Conservation (phyloP, 345 rosid genomes). For the Turritis glabra region DNA sequence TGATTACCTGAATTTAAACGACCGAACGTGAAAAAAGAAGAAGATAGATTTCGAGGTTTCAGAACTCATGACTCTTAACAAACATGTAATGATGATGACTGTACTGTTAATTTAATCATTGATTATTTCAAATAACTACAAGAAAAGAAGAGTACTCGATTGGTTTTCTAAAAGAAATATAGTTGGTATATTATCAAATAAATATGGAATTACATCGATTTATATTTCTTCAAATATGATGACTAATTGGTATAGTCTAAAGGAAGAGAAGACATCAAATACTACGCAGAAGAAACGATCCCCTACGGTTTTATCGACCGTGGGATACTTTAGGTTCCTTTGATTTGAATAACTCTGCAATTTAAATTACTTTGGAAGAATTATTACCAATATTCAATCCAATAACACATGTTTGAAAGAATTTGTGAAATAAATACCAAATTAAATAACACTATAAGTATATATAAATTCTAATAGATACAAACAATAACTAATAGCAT, state of each 20-base stretch:
- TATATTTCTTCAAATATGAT: background rate
- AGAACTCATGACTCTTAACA: slow-evolving; percentile 27
- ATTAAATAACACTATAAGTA: too few species aligned
- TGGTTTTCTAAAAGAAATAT: background rate
- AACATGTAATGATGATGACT: slow-evolving; percentile 31
- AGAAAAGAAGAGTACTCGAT: background rate
- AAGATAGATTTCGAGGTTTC: slow-evolving; percentile 10
- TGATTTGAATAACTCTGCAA: too few species aligned
- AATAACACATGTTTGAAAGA: too few species aligned
- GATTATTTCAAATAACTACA: background rate
- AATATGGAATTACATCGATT: background rate
- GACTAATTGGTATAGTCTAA: background rate
- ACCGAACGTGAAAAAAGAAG: slow-evolving; percentile 16
- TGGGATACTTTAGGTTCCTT: too few species aligned
- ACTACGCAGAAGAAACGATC: too few species aligned
- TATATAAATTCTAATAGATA: too few species aligned
- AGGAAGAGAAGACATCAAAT: background rate
- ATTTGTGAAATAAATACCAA: too few species aligned
- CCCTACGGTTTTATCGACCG: too few species aligned
- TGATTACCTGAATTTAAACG: slow-evolving; percentile 13
- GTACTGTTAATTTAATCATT: background rate
- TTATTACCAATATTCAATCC: too few species aligned
- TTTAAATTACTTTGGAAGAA: too few species aligned
- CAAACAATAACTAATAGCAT: too few species aligned
- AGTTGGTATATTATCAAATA: background rate